Evolutionary conservation across 306 rosid species (phyloP).

Genomic region (Trichosanthes cucumerina): DNA sequence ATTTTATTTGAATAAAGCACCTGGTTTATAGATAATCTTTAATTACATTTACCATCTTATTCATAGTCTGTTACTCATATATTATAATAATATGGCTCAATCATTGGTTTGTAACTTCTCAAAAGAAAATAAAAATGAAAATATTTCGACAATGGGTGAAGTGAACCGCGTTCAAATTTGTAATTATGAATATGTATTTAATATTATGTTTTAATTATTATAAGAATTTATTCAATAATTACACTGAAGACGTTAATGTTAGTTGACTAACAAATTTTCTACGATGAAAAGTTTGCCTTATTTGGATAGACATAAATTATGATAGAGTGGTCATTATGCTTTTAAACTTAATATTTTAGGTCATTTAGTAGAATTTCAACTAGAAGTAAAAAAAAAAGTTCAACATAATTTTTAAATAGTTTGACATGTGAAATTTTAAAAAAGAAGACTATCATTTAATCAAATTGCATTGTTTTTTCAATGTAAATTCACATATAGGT

Average conservation of each 20-base stretch:
- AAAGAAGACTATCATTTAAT: too few relatives aligned
- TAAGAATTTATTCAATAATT: background rate
- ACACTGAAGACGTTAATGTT: background rate
- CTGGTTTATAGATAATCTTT: background rate
- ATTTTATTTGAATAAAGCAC: background rate
- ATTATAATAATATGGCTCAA: background rate
- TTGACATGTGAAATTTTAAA: too few relatives aligned
- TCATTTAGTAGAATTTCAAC: too few relatives aligned
- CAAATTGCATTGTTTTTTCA: too few relatives aligned
- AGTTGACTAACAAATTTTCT: background rate
- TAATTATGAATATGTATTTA: background rate
- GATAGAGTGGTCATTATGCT: background rate
- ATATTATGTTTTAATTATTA: background rate
- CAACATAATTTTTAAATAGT: too few relatives aligned
- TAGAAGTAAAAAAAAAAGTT: too few relatives aligned
- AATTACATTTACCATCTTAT: background rate
- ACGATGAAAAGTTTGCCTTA: accelerated
- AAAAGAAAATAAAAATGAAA: background rate
- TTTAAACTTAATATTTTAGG: background rate
- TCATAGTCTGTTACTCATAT: background rate
- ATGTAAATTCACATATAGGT: too few relatives aligned
- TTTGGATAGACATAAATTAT: background rate
- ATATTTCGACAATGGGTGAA: background rate
- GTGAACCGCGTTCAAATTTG: background rate
- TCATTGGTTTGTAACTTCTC: background rate